These are phyloP conservation scores for Aspergillus texensis DNA, from an alignment of 2,329 filamentous ascomycete genomes.

Conservation along the genomic window DNA sequence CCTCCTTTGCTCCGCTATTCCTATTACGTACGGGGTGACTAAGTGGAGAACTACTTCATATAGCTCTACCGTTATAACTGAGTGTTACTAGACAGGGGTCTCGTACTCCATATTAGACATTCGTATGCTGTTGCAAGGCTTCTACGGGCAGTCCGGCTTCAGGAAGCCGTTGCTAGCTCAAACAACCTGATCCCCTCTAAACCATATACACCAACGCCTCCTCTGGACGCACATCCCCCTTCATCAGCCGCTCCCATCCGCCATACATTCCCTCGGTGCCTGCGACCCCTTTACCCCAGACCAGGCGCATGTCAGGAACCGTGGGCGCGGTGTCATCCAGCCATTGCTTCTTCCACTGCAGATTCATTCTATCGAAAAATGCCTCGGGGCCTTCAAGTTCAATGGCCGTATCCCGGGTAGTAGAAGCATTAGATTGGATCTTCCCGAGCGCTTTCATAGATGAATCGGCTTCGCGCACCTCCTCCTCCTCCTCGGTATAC, in stretches of 20 bases:
- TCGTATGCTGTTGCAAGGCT: background rate
- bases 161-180: background rate
- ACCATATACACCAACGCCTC: slow-evolving; percentile 14
- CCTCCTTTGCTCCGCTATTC: background rate
- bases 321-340: slow-evolving; percentile 1
- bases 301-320: slow-evolving; percentile 11
- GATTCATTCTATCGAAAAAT: slow-evolving; percentile 4
- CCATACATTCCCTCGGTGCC: slow-evolving; percentile 10
- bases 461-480: background rate
- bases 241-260: slow-evolving; percentile 9
- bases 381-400: background rate
- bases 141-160: background rate
- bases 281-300: slow-evolving; percentile 8
- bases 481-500: slow-evolving; percentile 10
- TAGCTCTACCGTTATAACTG: background rate
- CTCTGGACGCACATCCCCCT: slow-evolving; percentile 8
- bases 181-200: background rate
- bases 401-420: slow-evolving; percentile 10
- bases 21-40: background rate
- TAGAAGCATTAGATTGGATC: slow-evolving; percentile 18
- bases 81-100: background rate
- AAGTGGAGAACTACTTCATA: background rate
- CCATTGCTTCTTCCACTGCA: slow-evolving; percentile 16
- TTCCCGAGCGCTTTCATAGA: slow-evolving; percentile 6
- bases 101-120: background rate